Percentiles rank a stretch among this genome's conserved stretches.
Conservation (phyloP, 768 basidiomycete genomes). For the Xerocomellus intermedius region DNA sequence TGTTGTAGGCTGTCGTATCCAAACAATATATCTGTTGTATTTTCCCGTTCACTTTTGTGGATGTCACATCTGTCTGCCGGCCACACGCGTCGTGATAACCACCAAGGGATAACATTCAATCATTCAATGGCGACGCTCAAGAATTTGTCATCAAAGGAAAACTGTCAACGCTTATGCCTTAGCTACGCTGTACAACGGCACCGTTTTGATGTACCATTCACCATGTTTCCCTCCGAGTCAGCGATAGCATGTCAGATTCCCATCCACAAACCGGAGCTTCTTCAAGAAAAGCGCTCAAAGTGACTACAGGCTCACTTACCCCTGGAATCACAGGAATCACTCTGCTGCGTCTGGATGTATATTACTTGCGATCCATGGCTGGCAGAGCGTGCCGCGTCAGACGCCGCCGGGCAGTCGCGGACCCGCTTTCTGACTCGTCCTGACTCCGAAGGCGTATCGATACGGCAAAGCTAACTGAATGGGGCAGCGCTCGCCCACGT, state of each 20-base stretch:
- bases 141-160: background rate
- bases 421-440: background rate
- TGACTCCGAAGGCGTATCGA: background rate
- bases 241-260: background rate
- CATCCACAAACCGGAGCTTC: background rate
- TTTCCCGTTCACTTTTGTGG: conserved; percentile 3
- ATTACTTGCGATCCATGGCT: background rate
- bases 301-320: background rate
- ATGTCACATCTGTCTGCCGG: background rate
- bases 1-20: conserved; percentile 21
- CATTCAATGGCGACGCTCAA: background rate
- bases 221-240: background rate
- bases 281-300: background rate
- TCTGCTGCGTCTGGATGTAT: background rate
- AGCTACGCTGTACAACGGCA: too few species aligned
- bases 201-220: background rate
- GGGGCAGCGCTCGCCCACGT: too few species aligned
- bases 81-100: background rate
- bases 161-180: too few species aligned
- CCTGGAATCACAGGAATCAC: background rate
- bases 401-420: background rate
- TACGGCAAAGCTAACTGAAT: background rate
- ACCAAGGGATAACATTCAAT: too few species aligned
- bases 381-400: background rate
- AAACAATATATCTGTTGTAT: conserved; percentile 16